Conservation (phyloP, 2,329 filamentous ascomycete genomes). For the Emergomyces africanus region DNA sequence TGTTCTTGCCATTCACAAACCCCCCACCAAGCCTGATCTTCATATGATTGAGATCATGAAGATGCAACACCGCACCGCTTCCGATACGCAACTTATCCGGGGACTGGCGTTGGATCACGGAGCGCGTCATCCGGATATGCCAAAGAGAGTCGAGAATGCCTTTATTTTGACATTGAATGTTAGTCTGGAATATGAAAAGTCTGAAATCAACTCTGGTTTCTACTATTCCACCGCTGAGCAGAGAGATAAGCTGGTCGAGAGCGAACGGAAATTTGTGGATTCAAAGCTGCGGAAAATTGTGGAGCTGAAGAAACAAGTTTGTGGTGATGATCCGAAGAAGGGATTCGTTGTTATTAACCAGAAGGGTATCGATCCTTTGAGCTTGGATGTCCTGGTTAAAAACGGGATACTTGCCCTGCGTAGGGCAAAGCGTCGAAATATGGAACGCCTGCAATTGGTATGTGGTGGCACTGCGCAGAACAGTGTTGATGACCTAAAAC, state of each 20-base stretch:
- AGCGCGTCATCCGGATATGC: slow-evolving; percentile 95
- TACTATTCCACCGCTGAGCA: slow-evolving; percentile 97
- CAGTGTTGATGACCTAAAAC: slow-evolving; percentile 83
- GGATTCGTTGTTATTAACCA: slow-evolving; percentile 98
- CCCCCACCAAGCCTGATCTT: slow-evolving; percentile 82
- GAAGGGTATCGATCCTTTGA: slow-evolving; percentile 96
- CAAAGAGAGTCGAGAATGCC: slow-evolving; percentile 89
- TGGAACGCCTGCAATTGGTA: slow-evolving; percentile 93
- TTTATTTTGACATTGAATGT: slow-evolving; percentile 93
- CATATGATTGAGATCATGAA: slow-evolving; percentile 99
- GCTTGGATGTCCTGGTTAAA: slow-evolving; percentile 91
- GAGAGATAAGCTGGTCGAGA: slow-evolving; percentile 95
- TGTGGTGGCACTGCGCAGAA: slow-evolving; percentile 89
- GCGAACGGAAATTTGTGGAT: slow-evolving; percentile 89
- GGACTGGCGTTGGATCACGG: slow-evolving; percentile 91
- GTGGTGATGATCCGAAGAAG: slow-evolving; percentile 84
- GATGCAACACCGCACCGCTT: slow-evolving; percentile 95
- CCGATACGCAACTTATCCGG: slow-evolving; percentile 90
- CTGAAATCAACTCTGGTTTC: slow-evolving; percentile 97
- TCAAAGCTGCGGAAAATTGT: slow-evolving; percentile 96
- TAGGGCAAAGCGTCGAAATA: slow-evolving; percentile 94
- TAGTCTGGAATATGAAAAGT: slow-evolving; percentile 96
- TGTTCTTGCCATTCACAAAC: slow-evolving; percentile 84
- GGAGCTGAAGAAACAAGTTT: slow-evolving; percentile 94
- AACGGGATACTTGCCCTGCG: slow-evolving; percentile 93